Evolutionary conservation across 2,329 filamentous ascomycete species (phyloP).

Genomic region (Chalara sp.): DNA sequence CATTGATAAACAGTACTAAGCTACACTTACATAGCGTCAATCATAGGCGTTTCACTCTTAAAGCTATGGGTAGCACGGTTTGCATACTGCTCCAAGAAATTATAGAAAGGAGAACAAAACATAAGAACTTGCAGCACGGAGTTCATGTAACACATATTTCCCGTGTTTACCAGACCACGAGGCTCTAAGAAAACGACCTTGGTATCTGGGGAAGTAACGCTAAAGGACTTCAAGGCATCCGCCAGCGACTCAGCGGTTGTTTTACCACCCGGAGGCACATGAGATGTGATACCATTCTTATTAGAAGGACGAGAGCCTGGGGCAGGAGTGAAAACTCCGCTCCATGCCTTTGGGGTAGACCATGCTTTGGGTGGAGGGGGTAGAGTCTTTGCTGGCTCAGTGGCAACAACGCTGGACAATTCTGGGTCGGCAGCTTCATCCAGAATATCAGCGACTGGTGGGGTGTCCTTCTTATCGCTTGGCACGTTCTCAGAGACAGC

Average conservation of each 20-base stretch:
- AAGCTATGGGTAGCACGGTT: conserved; percentile 83
- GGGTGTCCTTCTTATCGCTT: conserved; percentile 10
- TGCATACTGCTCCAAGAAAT: conserved; percentile 82
- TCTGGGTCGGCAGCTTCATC: conserved; percentile 8
- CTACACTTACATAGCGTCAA: conserved; percentile 81
- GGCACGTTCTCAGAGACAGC: conserved; percentile 9
- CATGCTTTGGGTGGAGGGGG: conserved; percentile 33
- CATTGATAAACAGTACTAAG: neutral
- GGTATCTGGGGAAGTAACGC: conserved; percentile 45
- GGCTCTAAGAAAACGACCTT: conserved; percentile 84
- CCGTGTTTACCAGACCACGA: conserved; percentile 88
- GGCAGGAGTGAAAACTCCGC: conserved; percentile 55
- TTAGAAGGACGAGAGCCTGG: conserved; percentile 25
- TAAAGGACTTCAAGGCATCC: conserved; percentile 71
- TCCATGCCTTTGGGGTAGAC: conserved; percentile 56
- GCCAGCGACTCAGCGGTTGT: conserved; percentile 57
- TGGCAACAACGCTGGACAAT: conserved; percentile 9
- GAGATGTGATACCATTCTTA: conserved; percentile 23
- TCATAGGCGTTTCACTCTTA: conserved; percentile 81
- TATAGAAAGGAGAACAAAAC: conserved; percentile 90
- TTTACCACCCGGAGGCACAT: conserved; percentile 32
- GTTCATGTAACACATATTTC: conserved; percentile 99
- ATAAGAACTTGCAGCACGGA: conserved; percentile 94
- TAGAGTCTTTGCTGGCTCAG: conserved; percentile 28
- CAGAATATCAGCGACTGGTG: conserved; percentile 1